A percentile compares a stretch with the other conserved stretches of the same genome.
These are phyloP conservation scores for Naganishia albida DNA, from an alignment of 1,284 basidiomycete species.

Conservation along the genomic window DNA sequence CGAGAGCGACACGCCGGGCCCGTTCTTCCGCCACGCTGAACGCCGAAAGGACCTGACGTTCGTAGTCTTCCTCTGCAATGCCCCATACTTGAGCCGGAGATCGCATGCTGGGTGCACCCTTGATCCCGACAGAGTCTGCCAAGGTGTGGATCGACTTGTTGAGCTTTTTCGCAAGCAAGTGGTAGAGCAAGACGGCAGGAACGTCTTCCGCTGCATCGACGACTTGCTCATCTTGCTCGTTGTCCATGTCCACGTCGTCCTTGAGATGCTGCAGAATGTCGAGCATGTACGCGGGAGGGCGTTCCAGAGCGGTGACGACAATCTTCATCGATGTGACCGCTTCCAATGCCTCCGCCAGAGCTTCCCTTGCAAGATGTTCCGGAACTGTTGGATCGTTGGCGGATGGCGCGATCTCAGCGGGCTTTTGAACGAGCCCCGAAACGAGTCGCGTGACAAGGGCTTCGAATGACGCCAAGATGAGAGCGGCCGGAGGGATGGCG, in stretches of 20 bases:
- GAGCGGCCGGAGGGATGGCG: slow-evolving; percentile 45
- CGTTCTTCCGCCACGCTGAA: slow-evolving; percentile 54
- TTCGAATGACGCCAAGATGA: slow-evolving; percentile 51
- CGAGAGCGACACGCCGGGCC: slow-evolving; percentile 47
- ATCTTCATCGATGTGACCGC: slow-evolving; percentile 51
- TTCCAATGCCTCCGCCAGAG: slow-evolving; percentile 53
- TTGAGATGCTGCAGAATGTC: slow-evolving; percentile 38
- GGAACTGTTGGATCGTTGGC: slow-evolving; percentile 43
- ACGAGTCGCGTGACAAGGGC: slow-evolving; percentile 52
- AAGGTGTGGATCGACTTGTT: slow-evolving; percentile 39
- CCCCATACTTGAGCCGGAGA: slow-evolving; percentile 50
- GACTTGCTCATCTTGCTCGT: slow-evolving; percentile 44
- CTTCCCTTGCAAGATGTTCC: slow-evolving; percentile 53
- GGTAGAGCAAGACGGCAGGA: slow-evolving; percentile 50
- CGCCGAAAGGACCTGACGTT: slow-evolving; percentile 48
- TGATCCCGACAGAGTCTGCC: slow-evolving; percentile 19
- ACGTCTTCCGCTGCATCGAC: slow-evolving; percentile 55
- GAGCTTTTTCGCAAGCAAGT: slow-evolving; percentile 45
- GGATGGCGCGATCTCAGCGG: slow-evolving; percentile 38
- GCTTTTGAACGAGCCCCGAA: slow-evolving; percentile 49
- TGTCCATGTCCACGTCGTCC: slow-evolving; percentile 49
- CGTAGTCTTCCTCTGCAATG: slow-evolving; percentile 48
- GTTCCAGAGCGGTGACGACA: slow-evolving; percentile 46
- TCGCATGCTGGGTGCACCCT: slow-evolving; percentile 33
- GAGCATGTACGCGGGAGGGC: slow-evolving; percentile 28